Evolutionary conservation across 345 rosid genomes (phyloP).

Genomic region (Pugionium cornutum): DNA sequence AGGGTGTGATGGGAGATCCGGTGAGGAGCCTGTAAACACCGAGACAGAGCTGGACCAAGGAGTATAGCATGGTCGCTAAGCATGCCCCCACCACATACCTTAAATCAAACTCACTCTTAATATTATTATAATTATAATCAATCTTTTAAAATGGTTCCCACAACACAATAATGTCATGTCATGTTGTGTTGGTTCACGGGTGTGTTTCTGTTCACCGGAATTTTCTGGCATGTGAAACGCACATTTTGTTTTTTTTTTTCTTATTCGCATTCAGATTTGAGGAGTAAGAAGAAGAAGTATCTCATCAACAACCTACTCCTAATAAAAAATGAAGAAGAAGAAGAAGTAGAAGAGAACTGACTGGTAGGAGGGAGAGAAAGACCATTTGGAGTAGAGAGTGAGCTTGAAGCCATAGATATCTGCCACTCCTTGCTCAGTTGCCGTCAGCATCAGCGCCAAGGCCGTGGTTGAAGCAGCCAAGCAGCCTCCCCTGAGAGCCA

Average conservation of each 20-base stretch:
- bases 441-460: constrained; percentile 69
- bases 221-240: constrained; percentile 26
- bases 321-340: not conserved
- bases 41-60: constrained; percentile 59
- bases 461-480: constrained; percentile 58
- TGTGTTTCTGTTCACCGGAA: constrained; percentile 46
- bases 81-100: constrained; percentile 81
- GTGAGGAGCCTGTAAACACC: constrained; percentile 51
- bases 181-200: constrained; percentile 43
- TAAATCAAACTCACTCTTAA: constrained; percentile 15
- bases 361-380: constrained; percentile 76
- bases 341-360: constrained; percentile 39
- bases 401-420: constrained; percentile 65
- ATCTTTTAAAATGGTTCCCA: not conserved
- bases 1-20: constrained; percentile 52
- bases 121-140: not conserved
- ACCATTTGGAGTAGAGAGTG: constrained; percentile 67
- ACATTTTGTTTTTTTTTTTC: not conserved
- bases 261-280: not conserved
- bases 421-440: constrained; percentile 52
- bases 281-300: no score
- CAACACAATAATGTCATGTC: constrained; percentile 27
- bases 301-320: no score
- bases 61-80: constrained; percentile 56
- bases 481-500: constrained; percentile 55